Evolutionary conservation across 768 basidiomycete genomes (phyloP).

Genomic region (Boletus tylopilopsis): DNA sequence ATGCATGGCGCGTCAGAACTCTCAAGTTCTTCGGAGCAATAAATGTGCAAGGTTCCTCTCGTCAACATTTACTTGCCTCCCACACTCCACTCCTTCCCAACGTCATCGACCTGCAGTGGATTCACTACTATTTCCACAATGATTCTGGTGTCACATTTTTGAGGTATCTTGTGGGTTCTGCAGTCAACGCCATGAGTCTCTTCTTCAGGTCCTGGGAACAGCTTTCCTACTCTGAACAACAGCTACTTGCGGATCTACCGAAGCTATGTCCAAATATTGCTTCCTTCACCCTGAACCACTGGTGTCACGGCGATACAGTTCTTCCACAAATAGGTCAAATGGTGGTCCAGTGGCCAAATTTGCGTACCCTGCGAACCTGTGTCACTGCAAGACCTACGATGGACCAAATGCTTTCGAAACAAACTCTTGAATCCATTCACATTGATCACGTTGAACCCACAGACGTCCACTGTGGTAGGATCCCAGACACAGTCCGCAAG

Average conservation of each 20-base stretch:
- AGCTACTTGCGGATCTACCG: constrained; percentile 12
- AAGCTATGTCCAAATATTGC: constrained; percentile 18
- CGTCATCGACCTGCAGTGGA: constrained; percentile 14
- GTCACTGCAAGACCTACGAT: constrained; percentile 10
- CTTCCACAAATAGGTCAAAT: not conserved
- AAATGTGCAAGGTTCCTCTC: not conserved
- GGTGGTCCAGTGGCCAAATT: constrained; percentile 8
- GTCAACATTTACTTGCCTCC: constrained; percentile 6
- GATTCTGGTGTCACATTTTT: constrained; percentile 12
- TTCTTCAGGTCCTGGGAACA: constrained; percentile 9
- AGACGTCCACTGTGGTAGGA: too few relatives aligned
- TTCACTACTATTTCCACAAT: too few relatives aligned
- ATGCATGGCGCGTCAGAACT: constrained; percentile 21
- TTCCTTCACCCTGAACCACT: constrained; percentile 11
- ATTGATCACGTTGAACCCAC: too few relatives aligned
- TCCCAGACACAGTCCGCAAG: too few relatives aligned
- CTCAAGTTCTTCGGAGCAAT: constrained; percentile 1
- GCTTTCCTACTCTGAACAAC: constrained; percentile 5
- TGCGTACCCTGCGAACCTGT: constrained; percentile 9
- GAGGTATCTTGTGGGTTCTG: constrained; percentile 9
- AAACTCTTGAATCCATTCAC: constrained; percentile 5
- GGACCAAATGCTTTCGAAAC: constrained; percentile 22
- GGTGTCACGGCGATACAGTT: constrained; percentile 4
- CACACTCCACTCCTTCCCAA: constrained; percentile 24
- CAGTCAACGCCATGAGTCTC: constrained; percentile 10